These are phyloP conservation scores for Phyllostachys edulis DNA, from an alignment of 176 grass and related monocot species.

Conservation along the genomic window DNA sequence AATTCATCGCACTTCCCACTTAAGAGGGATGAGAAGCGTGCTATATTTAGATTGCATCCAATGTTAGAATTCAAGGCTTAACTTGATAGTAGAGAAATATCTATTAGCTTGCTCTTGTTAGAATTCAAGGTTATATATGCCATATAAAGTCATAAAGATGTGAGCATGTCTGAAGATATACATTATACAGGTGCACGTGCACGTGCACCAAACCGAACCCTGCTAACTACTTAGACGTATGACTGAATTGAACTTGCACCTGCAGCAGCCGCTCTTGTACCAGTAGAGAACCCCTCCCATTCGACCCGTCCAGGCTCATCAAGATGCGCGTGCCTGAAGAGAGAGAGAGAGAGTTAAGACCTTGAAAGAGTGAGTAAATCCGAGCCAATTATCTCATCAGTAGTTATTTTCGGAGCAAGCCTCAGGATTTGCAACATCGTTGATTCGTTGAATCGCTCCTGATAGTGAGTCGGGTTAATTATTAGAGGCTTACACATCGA, in stretches of 20 bases:
- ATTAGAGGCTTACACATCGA: conserved; percentile 66
- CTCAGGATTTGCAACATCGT: not conserved
- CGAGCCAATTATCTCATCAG: not conserved
- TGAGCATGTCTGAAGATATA: not conserved
- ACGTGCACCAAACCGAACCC: too few species aligned
- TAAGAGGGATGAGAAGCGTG: not conserved
- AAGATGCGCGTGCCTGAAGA: conserved; percentile 82
- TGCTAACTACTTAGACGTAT: not conserved
- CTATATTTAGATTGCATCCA: not conserved
- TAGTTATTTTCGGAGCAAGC: conserved; percentile 1
- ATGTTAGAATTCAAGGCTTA: not conserved
- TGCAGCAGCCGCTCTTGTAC: conserved; percentile 90
- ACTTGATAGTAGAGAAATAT: not conserved
- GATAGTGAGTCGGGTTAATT: not conserved
- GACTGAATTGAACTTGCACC: conserved; percentile 24
- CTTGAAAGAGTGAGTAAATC: not conserved
- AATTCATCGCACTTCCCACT: not conserved
- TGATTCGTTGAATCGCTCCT: not conserved
- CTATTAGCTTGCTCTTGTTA: not conserved
- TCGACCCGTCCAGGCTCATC: conserved; percentile 82
- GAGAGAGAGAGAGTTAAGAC: not conserved
- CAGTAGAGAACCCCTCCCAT: conserved; percentile 94
- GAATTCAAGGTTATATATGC: not conserved
- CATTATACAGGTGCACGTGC: too few species aligned
- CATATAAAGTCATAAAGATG: not conserved